Base-by-base conservation (phyloP, 2,329 filamentous ascomycete genomes). In the Diplodia mutila region DNA sequence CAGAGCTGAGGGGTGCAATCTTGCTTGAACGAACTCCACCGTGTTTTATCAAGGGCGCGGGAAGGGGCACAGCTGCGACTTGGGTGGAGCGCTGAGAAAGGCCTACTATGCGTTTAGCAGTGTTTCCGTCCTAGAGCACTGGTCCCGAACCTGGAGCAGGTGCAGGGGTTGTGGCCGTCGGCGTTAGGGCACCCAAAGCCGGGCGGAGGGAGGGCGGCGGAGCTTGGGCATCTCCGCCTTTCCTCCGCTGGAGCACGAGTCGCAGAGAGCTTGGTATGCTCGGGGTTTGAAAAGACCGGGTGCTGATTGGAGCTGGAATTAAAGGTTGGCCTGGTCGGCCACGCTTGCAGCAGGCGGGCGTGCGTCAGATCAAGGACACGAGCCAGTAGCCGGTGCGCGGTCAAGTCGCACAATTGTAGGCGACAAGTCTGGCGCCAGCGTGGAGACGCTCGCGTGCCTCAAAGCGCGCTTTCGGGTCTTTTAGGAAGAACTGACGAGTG, bases 261-360 rank as follows among this genome's bases (percentile, higher is more conserved):
- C 52, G 39, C 12, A 37, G 18, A 46, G 52, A 57, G 53, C 59
- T 63, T 63, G 64, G 61, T 65, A 32, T 48, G 39, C 29, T 34
- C 49, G 61, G 29, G 61, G 37, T 66, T 66, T 48, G 64, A 39
- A 66, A 66, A 25, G 27, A 21, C 25, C 25, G 27, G 39, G 37
- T n/a, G 53, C 37, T 66, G 52, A 66, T 66, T 66, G 64, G 64
- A 66, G 64, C 21, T 57, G 39, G 39, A 48, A 63, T 63, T 63
- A 51, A 39, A 63, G 29, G 59, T 63, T 51, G 59, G 46, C 29
- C 29, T 51, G 29, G 55, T 48, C 25, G 55, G 39, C 51, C 51
- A 51, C 34, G 53, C 51, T 55, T 49, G 57, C 57, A 42, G 48
- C 57, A 27, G 37, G 55, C 37, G 57, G 16, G 57, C 57, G 29